phyloP scores from a whole-genome alignment of 2,329 filamentous ascomycete genomes.

The Cryphonectria japonica region DNA sequence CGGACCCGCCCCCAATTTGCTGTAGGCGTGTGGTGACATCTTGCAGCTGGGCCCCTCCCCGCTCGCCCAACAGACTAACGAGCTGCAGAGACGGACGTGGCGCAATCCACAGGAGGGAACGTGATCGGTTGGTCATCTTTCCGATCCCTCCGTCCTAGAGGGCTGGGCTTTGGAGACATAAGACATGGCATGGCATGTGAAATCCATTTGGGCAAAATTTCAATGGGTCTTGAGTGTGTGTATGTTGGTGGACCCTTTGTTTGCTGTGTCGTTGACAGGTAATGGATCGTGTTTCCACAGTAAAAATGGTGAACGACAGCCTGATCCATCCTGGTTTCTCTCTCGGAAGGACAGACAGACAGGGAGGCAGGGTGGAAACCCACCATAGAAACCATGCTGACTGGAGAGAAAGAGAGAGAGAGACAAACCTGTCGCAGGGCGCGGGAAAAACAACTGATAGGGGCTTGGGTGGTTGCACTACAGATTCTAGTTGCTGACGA shows the following conservation, averaged over 20 bases:
- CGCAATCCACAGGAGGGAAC: background rate
- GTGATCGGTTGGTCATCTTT: background rate
- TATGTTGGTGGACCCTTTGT: background rate
- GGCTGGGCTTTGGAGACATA: too few species aligned
- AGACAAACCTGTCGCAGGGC: background rate
- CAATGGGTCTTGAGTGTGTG: too few species aligned
- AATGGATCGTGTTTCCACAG: too few species aligned
- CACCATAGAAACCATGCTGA: background rate
- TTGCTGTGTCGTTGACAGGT: background rate
- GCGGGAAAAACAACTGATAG: background rate
- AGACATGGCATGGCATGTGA: background rate
- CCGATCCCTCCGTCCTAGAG: background rate
- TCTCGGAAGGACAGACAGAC: background rate
- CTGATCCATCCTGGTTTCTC: too few species aligned
- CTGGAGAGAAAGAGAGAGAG: too few species aligned
- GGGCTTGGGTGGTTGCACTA: background rate
- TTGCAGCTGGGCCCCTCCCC: conserved; percentile 14
- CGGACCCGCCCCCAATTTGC: conserved; percentile 5
- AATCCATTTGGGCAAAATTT: background rate
- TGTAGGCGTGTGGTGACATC: background rate
- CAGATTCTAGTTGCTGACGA: background rate
- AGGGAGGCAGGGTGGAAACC: background rate
- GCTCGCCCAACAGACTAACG: background rate
- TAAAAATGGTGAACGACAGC: too few species aligned
- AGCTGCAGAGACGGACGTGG: conserved; percentile 7